phyloP scores from a whole-genome alignment of 2,329 filamentous ascomycete species.

The Cordyceps javanica region DNA sequence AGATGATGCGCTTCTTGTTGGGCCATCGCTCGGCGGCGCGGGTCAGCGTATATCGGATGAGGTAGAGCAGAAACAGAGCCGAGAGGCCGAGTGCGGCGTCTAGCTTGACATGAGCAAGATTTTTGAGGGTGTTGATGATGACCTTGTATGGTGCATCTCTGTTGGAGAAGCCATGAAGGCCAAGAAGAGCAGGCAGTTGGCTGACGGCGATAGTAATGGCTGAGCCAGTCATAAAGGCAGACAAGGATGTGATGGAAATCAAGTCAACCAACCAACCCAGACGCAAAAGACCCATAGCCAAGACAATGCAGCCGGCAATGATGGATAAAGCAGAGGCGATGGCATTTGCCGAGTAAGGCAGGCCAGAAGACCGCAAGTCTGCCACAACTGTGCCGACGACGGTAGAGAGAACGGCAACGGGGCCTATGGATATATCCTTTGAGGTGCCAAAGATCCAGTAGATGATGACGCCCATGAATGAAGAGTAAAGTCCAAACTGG shows the following conservation, averaged over 20 bases:
- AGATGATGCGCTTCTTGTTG: conserved; percentile 64
- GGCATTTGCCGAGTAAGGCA: conserved; percentile 54
- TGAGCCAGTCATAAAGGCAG: conserved; percentile 95
- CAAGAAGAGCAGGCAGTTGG: conserved; percentile 77
- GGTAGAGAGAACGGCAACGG: conserved; percentile 92
- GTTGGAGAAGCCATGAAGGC: conserved; percentile 67
- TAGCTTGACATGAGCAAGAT: conserved; percentile 59
- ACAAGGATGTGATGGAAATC: conserved; percentile 84
- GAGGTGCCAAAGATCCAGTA: conserved; percentile 77
- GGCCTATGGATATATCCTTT: conserved; percentile 94
- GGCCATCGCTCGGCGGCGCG: conserved; percentile 64
- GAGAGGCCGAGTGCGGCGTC: conserved; percentile 88
- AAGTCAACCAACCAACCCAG: conserved; percentile 89
- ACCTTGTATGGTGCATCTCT: conserved; percentile 74
- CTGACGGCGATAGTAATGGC: conserved; percentile 82
- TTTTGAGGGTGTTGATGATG: conserved; percentile 74
- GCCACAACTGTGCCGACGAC: conserved; percentile 77
- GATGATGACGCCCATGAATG: conserved; percentile 68
- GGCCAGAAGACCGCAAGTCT: conserved; percentile 50
- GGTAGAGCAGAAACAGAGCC: conserved; percentile 70
- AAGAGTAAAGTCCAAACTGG: conserved; percentile 81
- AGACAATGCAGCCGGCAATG: conserved; percentile 70
- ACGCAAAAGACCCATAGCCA: conserved; percentile 70
- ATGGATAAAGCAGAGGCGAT: conserved; percentile 76
- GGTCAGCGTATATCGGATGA: conserved; percentile 62